phyloP scores from a whole-genome alignment of 495 filamentous ascomycete species.

The Penicillium silybi region DNA sequence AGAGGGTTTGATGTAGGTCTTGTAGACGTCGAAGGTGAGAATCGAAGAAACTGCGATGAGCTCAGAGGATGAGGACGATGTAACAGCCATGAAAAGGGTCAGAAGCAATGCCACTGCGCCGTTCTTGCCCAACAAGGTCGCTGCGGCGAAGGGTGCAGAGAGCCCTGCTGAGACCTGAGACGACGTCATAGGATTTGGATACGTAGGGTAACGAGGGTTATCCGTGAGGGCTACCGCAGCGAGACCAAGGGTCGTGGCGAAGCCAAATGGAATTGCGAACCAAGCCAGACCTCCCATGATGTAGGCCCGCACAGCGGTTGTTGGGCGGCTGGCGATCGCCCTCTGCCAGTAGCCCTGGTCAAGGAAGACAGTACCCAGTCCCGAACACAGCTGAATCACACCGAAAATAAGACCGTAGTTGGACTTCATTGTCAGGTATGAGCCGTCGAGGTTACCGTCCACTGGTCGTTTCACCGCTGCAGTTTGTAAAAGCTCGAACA shows the following conservation, averaged over 20 bases:
- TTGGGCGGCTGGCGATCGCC: slow-evolving; percentile 43
- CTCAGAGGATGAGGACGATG: slow-evolving; percentile 42
- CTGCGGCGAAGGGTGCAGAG: slow-evolving; percentile 45
- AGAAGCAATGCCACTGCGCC: slow-evolving; percentile 49
- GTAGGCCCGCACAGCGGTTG: slow-evolving; percentile 41
- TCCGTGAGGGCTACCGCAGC: slow-evolving; percentile 44
- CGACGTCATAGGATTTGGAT: slow-evolving; percentile 40
- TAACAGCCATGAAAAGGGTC: slow-evolving; percentile 53
- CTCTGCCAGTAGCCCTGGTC: slow-evolving; percentile 37
- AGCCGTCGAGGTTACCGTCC: slow-evolving; percentile 43
- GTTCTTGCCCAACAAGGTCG: slow-evolving; percentile 45
- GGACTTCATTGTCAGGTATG: slow-evolving; percentile 48
- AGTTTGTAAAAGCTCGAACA: slow-evolving; percentile 36
- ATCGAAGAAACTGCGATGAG: slow-evolving; percentile 49
- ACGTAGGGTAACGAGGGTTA: slow-evolving; percentile 49
- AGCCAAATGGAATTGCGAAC: slow-evolving; percentile 48
- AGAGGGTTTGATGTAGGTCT: slow-evolving; percentile 51
- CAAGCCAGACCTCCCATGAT: slow-evolving; percentile 41
- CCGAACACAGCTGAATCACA: slow-evolving; percentile 45
- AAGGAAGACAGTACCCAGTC: slow-evolving; percentile 24
- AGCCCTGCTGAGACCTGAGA: slow-evolving; percentile 43
- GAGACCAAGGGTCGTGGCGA: slow-evolving; percentile 48
- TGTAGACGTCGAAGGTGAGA: slow-evolving; percentile 44
- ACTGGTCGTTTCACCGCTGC: slow-evolving; percentile 36
- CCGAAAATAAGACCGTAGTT: slow-evolving; percentile 49